These are phyloP conservation scores for Penicillium robsamsonii DNA, from an alignment of 495 filamentous ascomycete genomes.

Conservation along the genomic window DNA sequence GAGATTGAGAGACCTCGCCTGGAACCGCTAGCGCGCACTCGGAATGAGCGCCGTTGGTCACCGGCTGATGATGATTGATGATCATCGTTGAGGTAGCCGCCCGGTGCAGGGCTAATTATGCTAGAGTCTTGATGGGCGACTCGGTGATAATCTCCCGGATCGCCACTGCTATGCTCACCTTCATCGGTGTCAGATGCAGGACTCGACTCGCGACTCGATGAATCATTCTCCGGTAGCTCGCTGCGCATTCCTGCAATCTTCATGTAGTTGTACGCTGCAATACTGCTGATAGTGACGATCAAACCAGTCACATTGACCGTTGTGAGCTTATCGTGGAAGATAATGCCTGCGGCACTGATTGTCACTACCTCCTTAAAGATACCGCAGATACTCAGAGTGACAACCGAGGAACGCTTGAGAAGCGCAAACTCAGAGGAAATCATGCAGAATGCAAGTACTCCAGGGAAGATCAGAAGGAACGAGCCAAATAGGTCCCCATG, in stretches of 20 bases:
- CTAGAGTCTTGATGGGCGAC: conserved; percentile 29
- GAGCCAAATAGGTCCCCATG: conserved; percentile 60
- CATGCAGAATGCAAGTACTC: conserved; percentile 92
- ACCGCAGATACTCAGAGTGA: conserved; percentile 92
- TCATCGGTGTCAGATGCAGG: conserved; percentile 36
- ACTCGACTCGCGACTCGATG: conserved; percentile 30
- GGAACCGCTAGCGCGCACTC: conserved; percentile 37
- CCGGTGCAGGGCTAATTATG: conserved; percentile 19
- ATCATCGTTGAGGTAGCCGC: conserved; percentile 28
- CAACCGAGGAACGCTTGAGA: conserved; percentile 90
- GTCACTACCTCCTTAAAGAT: conserved; percentile 99
- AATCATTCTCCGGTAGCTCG: conserved; percentile 50
- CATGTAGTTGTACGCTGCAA: conserved; percentile 89
- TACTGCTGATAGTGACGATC: conserved; percentile 82
- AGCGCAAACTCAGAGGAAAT: conserved; percentile 94
- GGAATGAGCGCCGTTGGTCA: conserved; percentile 37
- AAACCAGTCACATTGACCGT: conserved; percentile 85
- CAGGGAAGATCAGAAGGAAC: conserved; percentile 80
- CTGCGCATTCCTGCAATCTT: conserved; percentile 86
- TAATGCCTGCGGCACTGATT: conserved; percentile 80
- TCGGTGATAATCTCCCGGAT: conserved; percentile 29
- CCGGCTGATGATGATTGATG: conserved; percentile 28
- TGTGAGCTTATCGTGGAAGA: conserved; percentile 89
- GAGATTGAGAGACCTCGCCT: conserved; percentile 35
- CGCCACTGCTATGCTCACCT: conserved; percentile 24